Base-by-base conservation (phyloP, 2,329 filamentous ascomycete species). In the Botrytis deweyae region DNA sequence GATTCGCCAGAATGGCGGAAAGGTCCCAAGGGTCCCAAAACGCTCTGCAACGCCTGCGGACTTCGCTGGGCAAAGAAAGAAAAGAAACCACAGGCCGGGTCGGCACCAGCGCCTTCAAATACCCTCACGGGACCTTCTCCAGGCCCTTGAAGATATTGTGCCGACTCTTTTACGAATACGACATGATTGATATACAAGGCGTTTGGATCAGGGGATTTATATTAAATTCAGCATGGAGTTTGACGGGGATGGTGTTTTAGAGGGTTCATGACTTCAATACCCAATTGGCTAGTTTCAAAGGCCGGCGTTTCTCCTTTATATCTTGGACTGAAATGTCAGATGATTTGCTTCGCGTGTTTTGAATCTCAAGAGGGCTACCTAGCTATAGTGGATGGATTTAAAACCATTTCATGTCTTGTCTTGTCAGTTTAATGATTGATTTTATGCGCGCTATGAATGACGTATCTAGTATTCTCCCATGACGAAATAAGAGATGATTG, bases 1-100 rank as follows among this genome's bases (percentile, higher is more conserved):
- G 95, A 98, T 80, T 97, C 93, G 25, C 95, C 95, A 0, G 95
- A 98, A 85, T 98, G 95, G 95, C 88, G 95, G 76, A 98, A 97
- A 82, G 95, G 95, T 0, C 95, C 95, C 0, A 93, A 89, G 76
- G 95, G 95, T 3, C 95, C 95, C 1, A 98, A 98, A 83, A 98
- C 95, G 14, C 85, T 98, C 20, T 98, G 95, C 83, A 98, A 98
- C 84, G 95, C 95, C 12, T 98, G 95, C 81, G 95, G 95, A 55
- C 84, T 92, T 44, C 86, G 90, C 70, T 92, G 90, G 90, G 90
- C 90, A 25, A 90, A 93, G 88, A 94, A 93, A 81, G 93, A 96
- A 81, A 96, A 96, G 86, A 95, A 94, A 79, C 85, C 76, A 67
- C 67, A 63, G 14, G 52, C 52, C 8, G 52, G 52, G 14, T 58